Percentiles rank a stretch among this genome's conserved stretches.
Conservation (phyloP, 2,329 filamentous ascomycete genomes). For the Ophioceras dolichostomum region DNA sequence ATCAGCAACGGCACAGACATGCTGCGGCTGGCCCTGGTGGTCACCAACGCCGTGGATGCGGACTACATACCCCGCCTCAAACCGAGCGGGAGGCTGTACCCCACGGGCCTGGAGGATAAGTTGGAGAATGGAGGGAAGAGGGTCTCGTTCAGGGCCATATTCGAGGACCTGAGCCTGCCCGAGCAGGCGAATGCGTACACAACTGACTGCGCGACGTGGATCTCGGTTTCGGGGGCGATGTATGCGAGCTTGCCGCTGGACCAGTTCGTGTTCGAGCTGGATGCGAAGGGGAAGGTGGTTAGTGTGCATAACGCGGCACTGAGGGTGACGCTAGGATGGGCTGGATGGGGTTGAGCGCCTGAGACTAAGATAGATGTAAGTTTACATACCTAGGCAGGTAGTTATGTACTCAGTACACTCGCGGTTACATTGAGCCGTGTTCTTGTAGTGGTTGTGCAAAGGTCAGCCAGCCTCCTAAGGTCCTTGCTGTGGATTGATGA, state of each 20-base stretch:
- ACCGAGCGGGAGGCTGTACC: constrained; percentile 18
- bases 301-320: constrained; percentile 14
- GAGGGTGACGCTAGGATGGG: constrained; percentile 11
- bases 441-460: no score
- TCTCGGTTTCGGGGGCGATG: constrained; percentile 11
- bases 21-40: constrained; percentile 8
- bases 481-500: no score
- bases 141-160: constrained; percentile 21
- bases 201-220: constrained; percentile 11
- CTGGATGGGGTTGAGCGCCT: neutral
- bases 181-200: constrained; percentile 7
- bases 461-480: no score
- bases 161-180: constrained; percentile 16
- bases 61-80: constrained; percentile 11
- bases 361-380: neutral
- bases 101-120: constrained; percentile 16
- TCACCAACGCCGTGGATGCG: constrained; percentile 10
- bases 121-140: constrained; percentile 10
- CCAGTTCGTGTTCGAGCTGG: constrained; percentile 15
- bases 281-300: constrained; percentile 10
- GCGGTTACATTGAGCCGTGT: no score
- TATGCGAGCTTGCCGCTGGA: constrained; percentile 16
- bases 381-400: neutral
- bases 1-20: constrained; percentile 21
- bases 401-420: no score